Base-by-base conservation (phyloP, 129 eudicot genomes). In the Flaveria trinervia region DNA sequence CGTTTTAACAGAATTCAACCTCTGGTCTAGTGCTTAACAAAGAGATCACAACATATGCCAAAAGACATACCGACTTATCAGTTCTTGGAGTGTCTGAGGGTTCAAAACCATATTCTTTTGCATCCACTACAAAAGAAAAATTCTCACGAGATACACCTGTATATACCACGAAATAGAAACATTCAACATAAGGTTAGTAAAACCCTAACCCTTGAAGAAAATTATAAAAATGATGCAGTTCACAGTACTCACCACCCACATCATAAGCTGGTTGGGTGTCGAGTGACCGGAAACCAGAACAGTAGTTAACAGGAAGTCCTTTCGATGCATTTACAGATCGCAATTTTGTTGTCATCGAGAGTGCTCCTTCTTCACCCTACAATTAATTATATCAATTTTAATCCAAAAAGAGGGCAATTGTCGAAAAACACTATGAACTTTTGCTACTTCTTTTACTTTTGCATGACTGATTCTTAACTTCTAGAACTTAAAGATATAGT, bases 321-420 rank as follows among this genome's bases (percentile, higher is more conserved):
- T 95, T 95, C 51, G 99, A 91, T 43, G 97, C 92, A 79, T 73
- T 88, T 71, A 54, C 61, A 41, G 96, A 86, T 43, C 85, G 84
- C 33, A 65, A 66, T 79, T 84, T 95, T 46, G 88, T 95, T 60
- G 99, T 95, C 97, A 95, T 91, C 76, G 99, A 95, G 79, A 95
- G 97, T 25, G 97, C 97, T 54, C 99, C 99, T 82, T 95, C 99
- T 86, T 95, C 99, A 2, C 99, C 99, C 99, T 95, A 75, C 82
- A 82, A 23, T 30, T 54, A 57, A 74, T 22, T 7, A 80, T 52
- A 59, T 20, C 75, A 79, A 17, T 74, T 51, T 59, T 78, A 26
- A 54, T 48, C 1, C 74, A 22, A 62, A 28, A 20, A 41, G 50
- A 72, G 44, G 36, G 11, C 7, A 61, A 61, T 14, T 61, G 43